phyloP scores from a whole-genome alignment of 129 eudicot species.

The Pittosporum tobira region DNA sequence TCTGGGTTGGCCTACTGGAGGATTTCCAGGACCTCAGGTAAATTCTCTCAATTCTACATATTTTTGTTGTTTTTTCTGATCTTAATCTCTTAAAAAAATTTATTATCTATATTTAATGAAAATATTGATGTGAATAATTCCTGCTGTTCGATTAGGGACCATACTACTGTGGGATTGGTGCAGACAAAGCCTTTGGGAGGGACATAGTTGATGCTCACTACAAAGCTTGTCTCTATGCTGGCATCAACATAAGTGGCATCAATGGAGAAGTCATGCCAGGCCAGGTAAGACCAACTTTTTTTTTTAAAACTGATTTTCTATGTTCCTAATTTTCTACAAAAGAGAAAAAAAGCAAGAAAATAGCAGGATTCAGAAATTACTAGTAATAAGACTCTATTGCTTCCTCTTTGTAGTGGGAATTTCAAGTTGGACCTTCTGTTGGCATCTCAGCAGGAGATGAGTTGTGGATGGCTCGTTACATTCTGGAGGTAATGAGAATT shows the following conservation, averaged over 20 bases:
- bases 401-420: constrained; percentile 68
- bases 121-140: not conserved
- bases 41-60: not conserved
- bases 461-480: constrained; percentile 91
- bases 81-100: not conserved
- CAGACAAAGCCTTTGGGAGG: constrained; percentile 83
- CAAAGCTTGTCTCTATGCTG: constrained; percentile 84
- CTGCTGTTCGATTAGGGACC: constrained; percentile 56
- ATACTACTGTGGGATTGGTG: constrained; percentile 86
- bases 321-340: no score
- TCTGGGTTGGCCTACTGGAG: constrained; percentile 83
- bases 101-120: not conserved
- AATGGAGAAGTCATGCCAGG: constrained; percentile 98
- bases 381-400: not conserved
- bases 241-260: constrained; percentile 74
- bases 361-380: no score
- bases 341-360: no score
- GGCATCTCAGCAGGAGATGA: constrained; percentile 92
- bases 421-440: constrained; percentile 88
- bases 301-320: not conserved
- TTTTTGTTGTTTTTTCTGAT: not conserved
- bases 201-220: constrained; percentile 85
- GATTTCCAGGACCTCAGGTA: constrained; percentile 89
- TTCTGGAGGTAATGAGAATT: constrained; percentile 59
- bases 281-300: constrained; percentile 36